These are phyloP conservation scores for Papilionanthe hybrid DNA, from an alignment of 116 monocot species.

Conservation along the genomic window DNA sequence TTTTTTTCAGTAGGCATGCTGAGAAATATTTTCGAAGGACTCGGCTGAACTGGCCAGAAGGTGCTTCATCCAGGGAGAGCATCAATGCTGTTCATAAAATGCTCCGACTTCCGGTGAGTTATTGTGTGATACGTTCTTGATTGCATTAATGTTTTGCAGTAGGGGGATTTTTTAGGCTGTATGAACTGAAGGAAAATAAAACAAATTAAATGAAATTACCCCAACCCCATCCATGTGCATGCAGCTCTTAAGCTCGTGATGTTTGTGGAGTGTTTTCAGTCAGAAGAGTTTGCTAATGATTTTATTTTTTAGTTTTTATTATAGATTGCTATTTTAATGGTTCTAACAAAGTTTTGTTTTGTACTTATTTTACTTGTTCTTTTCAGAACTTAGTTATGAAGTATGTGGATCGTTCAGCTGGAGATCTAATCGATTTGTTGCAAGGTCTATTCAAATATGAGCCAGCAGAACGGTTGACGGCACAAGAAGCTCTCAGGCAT, in stretches of 20 bases:
- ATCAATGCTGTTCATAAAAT: slow-evolving; percentile 28
- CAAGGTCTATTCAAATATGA: slow-evolving; percentile 21
- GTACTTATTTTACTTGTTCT: background rate
- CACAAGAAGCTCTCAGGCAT: slow-evolving; percentile 23
- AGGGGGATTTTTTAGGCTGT: too few relatives aligned
- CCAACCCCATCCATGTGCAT: too few relatives aligned
- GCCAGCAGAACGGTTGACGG: slow-evolving; percentile 21
- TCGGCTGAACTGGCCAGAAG: slow-evolving; percentile 25
- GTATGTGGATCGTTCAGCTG: slow-evolving; percentile 26
- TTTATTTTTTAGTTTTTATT: too few relatives aligned
- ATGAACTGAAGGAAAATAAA: too few relatives aligned
- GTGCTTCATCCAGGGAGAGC: slow-evolving; percentile 23
- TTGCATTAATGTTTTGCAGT: background rate
- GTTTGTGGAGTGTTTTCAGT: too few relatives aligned
- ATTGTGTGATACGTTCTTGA: background rate
- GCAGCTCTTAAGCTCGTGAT: too few relatives aligned
- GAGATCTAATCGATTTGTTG: slow-evolving; percentile 27
- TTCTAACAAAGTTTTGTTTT: background rate
- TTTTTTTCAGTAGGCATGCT: slow-evolving; percentile 10
- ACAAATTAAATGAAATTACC: too few relatives aligned
- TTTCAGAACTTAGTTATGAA: slow-evolving; percentile 26
- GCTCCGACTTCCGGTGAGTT: slow-evolving; percentile 20
- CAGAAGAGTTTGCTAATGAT: too few relatives aligned
- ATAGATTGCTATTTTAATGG: background rate
- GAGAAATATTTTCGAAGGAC: slow-evolving; percentile 28